Conservation (phyloP, 225 moss, liverwort and hornwort genomes). For the Climacium dendroides region DNA sequence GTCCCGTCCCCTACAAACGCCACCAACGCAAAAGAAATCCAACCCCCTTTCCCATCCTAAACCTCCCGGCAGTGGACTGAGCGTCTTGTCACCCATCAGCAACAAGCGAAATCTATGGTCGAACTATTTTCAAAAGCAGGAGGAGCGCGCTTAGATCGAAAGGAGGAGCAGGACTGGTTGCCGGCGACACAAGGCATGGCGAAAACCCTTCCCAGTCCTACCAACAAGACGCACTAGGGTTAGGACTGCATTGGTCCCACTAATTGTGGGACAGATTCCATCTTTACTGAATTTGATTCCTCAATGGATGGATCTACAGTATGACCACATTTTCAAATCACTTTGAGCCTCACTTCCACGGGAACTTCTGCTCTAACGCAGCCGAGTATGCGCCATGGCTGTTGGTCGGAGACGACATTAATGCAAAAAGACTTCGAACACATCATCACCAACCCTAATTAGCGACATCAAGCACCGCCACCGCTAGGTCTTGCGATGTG, state of each 20-base stretch:
- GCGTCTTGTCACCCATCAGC: neutral
- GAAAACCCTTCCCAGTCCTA: neutral
- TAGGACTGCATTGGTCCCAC: neutral
- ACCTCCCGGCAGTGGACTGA: neutral
- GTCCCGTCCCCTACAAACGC: neutral
- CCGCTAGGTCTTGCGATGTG: neutral
- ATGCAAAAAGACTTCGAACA: conserved; percentile 14
- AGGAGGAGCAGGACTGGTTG: neutral
- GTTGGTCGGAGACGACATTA: neutral
- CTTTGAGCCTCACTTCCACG: neutral
- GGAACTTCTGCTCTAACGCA: neutral
- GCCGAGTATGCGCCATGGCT: neutral
- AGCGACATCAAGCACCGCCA: too few relatives aligned
- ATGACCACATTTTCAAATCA: neutral
- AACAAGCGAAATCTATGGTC: neutral
- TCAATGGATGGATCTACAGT: too few relatives aligned
- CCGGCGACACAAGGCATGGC: neutral
- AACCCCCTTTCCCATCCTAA: neutral
- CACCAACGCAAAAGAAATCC: neutral
- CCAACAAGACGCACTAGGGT: neutral
- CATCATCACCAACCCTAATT: neutral
- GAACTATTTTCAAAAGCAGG: neutral
- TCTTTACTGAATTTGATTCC: neutral
- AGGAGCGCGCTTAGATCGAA: neutral
- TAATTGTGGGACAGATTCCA: neutral